Evolutionary conservation across 495 filamentous ascomycete species (phyloP).

Genomic region (Aspergillus homomorphus): DNA sequence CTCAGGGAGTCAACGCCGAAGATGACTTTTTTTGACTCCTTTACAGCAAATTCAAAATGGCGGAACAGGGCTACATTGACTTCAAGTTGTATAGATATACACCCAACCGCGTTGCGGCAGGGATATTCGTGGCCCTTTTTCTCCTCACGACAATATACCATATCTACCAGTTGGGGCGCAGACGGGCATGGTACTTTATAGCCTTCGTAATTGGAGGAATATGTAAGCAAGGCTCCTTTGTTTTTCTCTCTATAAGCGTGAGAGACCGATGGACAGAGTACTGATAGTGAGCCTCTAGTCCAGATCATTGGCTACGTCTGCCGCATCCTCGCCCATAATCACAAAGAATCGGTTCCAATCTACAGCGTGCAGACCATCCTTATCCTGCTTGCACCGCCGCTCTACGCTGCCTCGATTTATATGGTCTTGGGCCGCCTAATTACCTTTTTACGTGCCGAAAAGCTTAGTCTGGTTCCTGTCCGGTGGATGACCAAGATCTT

Average conservation of each 20-base stretch:
- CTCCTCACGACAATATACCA: too few species aligned
- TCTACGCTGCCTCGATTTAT: constrained; percentile 51
- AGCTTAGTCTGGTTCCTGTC: constrained; percentile 1
- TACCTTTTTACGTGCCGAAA: constrained; percentile 34
- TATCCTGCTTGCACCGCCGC: constrained; percentile 25
- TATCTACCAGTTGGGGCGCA: too few species aligned
- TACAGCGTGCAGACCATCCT: constrained; percentile 28
- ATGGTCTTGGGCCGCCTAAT: constrained; percentile 51
- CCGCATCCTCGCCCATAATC: constrained; percentile 19
- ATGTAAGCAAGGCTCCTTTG: neutral
- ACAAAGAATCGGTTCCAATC: constrained; percentile 13
- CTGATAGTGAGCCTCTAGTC: constrained; percentile 31
- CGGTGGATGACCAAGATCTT: constrained; percentile 19
- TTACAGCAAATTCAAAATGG: too few species aligned
- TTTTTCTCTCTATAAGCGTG: neutral
- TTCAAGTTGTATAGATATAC: too few species aligned
- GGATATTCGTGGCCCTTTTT: too few species aligned
- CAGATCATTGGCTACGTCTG: constrained; percentile 43
- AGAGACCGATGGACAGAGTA: neutral
- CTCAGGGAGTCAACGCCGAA: too few species aligned
- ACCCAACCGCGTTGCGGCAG: too few species aligned
- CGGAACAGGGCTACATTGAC: too few species aligned
- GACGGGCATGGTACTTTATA: neutral
- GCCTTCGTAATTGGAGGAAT: constrained; percentile 2
- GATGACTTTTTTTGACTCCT: too few species aligned